Evolutionary conservation across 139 green algal species (phyloP), one percentile per base, ranked within the genome.

Genomic region (Penium margaritaceum): DNA sequence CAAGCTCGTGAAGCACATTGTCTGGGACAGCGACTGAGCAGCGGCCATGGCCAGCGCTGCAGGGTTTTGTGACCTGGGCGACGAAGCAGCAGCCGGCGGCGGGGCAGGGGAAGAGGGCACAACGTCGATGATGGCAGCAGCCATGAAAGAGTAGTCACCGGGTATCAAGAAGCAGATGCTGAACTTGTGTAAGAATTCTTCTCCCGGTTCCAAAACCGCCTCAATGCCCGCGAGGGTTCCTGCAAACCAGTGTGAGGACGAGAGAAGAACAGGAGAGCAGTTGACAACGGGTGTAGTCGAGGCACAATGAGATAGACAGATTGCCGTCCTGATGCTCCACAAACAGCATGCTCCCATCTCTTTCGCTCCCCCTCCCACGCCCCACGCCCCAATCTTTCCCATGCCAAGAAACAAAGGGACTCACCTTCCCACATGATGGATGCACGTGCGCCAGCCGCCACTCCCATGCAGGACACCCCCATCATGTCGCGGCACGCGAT

Each of bases 371-470:
- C n/a, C n/a, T n/a, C n/a, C n/a, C n/a, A n/a, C n/a, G n/a, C n/a
- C n/a, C n/a, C n/a, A n/a, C n/a, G n/a, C n/a, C n/a, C n/a, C n/a
- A n/a, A n/a, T n/a, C n/a, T n/a, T n/a, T n/a, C n/a, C n/a, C n/a
- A n/a, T n/a, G n/a, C n/a, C n/a, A n/a, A n/a, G n/a, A n/a, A n/a
- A n/a, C n/a, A n/a, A 6, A 60, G 24, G 27, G 14, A 70, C 41
- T 58, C 33, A 80, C 73, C 73, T 68, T 67, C 73, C 73, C 73
- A 80, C 30, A 80, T 24, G 17, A 74, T 34, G 34, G 32, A 32
- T 9, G 55, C 58, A 5, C 38, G 34, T 33, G 37, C 14, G 29
- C 21, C 19, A 34, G 43, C 34, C 9, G 63, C 30, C 24, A 33
- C 51, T 21, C 73, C 65, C 35, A 80, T n/a, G 51, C 73, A 80